Conservation (phyloP, 805 yeast genomes). For the Peterozyma toletana region DNA sequence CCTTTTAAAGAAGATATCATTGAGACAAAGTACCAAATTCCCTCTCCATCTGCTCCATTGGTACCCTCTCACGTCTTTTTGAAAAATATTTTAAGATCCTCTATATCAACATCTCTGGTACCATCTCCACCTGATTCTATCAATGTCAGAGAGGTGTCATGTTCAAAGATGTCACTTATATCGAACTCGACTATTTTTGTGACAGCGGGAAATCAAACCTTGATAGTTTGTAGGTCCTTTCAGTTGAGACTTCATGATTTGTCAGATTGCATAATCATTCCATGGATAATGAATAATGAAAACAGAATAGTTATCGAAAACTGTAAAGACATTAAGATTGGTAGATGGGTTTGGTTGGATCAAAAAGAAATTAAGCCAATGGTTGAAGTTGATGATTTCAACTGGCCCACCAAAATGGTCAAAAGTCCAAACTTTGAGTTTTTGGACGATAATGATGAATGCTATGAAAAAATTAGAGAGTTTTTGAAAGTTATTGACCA, state of each 20-base stretch:
- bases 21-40: background rate
- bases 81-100: background rate
- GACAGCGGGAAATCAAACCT: constrained; percentile 9
- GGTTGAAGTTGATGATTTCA: constrained; percentile 21
- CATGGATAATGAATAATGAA: constrained; percentile 4
- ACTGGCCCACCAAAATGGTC: constrained; percentile 12
- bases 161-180: constrained; percentile 10
- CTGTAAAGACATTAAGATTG: constrained; percentile 10
- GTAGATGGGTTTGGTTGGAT: background rate
- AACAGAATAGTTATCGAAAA: constrained; percentile 19
- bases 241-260: constrained; percentile 20
- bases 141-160: constrained; percentile 12
- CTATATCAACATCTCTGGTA: background rate
- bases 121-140: constrained; percentile 11
- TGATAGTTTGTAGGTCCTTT: constrained; percentile 13
- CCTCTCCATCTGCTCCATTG: background rate
- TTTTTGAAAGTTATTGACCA: no score
- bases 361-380: background rate
- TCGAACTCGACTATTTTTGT: constrained; percentile 16
- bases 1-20: background rate
- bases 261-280: constrained; percentile 6
- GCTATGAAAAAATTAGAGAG: background rate
- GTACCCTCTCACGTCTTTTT: background rate
- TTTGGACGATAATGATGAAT: background rate
- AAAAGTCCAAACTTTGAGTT: constrained; percentile 13